Base-by-base conservation (phyloP, 257 asterid genomes). In the Echium plantagineum region DNA sequence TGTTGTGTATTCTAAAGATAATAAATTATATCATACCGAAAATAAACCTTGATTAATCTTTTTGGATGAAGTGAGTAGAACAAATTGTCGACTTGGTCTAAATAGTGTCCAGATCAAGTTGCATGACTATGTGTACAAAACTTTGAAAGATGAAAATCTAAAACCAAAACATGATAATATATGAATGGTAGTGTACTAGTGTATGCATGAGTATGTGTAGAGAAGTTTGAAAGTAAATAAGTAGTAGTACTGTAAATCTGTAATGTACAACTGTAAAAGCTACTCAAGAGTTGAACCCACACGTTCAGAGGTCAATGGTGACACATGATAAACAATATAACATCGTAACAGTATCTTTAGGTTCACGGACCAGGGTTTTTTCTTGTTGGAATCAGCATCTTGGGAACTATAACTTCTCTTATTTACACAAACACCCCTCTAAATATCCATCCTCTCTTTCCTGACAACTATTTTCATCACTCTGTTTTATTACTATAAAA, bases 361-460 rank as follows among this genome's bases (percentile, higher is more conserved):
- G 49, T 42, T 42, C 49, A 42, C 49, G 49, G 49, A 42, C 49
- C 16, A 42, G 4, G 49, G 49, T 42, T 42, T 42, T 42, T 42
- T 35, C 10, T 42, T 42, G 49, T 42, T 42, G 49, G 49, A 42
- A 42, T 42, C 49, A 42, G 49, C 49, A 24, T 77, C 74, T 79
- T 61, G 85, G 87, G 84, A 82, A 80, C 66, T 71, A 78, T 15
- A 16, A 60, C 28, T 28, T 61, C 48, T 35, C 46, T 7, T 35
- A 35, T 35, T 35, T 20, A 38, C 22, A 18, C 9, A 26, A 42
- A 12, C 7, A 17, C 38, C 21, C 26, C 18, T 24, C 54, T 42
- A 42, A 10, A 13, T 10, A 42, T 10, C 62, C 3, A 30, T 72
- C 2, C 60, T 75, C 1, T 21, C 42, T 19, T 17, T 22, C 22